Conservation (phyloP, 352 stramenopile genomes). For the Thraustochytrium sp. region DNA sequence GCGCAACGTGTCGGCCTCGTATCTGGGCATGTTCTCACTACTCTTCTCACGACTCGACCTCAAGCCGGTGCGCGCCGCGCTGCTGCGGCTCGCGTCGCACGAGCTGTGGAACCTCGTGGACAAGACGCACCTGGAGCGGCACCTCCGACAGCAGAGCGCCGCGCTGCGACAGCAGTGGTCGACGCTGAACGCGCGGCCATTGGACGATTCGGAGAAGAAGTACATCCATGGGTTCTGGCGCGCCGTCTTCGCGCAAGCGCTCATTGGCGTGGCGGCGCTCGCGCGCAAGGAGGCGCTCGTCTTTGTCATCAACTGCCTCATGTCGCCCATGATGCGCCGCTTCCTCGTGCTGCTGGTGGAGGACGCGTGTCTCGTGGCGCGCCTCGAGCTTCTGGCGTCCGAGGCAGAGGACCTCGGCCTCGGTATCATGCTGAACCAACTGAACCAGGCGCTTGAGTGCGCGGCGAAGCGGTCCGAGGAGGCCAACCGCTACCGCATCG, state of each 20-base stretch:
- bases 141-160: not conserved
- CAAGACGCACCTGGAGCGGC: not conserved
- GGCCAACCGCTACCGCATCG: not conserved
- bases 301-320: slow-evolving; percentile 10
- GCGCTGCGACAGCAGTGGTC: not conserved
- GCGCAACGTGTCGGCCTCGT: not conserved
- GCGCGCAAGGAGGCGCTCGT: not conserved
- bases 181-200: not conserved
- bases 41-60: not conserved
- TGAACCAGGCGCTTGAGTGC: not conserved
- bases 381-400: not conserved
- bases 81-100: not conserved
- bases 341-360: not conserved
- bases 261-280: not conserved
- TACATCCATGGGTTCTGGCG: slow-evolving; percentile 6
- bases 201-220: not conserved
- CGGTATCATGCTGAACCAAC: not conserved
- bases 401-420: not conserved
- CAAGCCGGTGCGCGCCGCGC: not conserved
- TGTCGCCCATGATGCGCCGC: not conserved
- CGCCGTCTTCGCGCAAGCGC: not conserved
- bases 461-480: not conserved
- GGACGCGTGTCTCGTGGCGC: not conserved
- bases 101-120: slow-evolving; percentile 21
- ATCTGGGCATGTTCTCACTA: not conserved